These are phyloP conservation scores for Penicillium sp. DNA, from an alignment of 2,329 filamentous ascomycete genomes.

Conservation along the genomic window DNA sequence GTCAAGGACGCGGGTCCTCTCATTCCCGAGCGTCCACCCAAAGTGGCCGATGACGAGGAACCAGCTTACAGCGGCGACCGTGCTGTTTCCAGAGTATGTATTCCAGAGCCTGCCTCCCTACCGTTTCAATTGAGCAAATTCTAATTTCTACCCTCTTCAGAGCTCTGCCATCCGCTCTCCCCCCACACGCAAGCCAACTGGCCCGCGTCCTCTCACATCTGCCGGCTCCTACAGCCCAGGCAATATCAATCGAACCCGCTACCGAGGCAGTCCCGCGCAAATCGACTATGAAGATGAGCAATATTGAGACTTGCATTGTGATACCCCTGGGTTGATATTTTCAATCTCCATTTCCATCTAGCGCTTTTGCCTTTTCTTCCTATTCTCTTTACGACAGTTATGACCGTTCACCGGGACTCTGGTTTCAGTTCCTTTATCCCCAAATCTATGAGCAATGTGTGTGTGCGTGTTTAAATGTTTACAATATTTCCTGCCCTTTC, in stretches of 20 bases:
- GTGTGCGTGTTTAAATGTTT: conserved; percentile 5
- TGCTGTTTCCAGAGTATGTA: conserved; percentile 40
- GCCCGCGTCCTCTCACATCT: conserved; percentile 48
- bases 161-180: conserved; percentile 36
- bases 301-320: conserved; percentile 29
- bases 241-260: conserved; percentile 39
- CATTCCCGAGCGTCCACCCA: conserved; percentile 53
- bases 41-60: conserved; percentile 38
- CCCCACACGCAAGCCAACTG: conserved; percentile 48
- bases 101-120: not conserved
- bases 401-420: not conserved
- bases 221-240: conserved; percentile 38
- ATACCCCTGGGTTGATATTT: conserved; percentile 22
- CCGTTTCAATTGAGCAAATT: not conserved
- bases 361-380: conserved; percentile 8
- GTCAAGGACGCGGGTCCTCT: conserved; percentile 59
- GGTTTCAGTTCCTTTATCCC: conserved; percentile 3
- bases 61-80: conserved; percentile 42
- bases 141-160: conserved; percentile 19
- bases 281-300: conserved; percentile 40
- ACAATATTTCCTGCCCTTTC: conserved; percentile 1
- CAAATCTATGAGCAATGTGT: conserved; percentile 7
- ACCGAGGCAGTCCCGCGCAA: conserved; percentile 44
- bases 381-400: conserved; percentile 7
- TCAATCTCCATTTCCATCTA: conserved; percentile 8